Percentiles rank a stretch among this genome's conserved stretches.
These are phyloP conservation scores for Plectosphaerella cucumerina DNA, from an alignment of 2,329 filamentous ascomycete species.

Conservation along the genomic window DNA sequence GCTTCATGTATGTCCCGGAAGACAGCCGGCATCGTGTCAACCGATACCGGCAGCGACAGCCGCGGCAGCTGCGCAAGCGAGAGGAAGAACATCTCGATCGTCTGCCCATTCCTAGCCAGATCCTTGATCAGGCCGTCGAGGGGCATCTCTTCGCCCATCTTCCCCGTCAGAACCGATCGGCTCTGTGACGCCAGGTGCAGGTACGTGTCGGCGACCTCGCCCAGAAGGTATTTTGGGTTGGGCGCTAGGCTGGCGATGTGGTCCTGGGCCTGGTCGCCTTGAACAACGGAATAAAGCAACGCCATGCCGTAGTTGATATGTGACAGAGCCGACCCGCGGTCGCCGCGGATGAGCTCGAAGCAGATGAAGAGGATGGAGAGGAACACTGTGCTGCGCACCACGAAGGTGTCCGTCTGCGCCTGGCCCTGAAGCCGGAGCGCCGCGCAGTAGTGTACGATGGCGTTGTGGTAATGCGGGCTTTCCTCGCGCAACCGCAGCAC, in stretches of 20 bases:
- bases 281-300: constrained; percentile 7
- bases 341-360: constrained; percentile 35
- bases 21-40: constrained; percentile 25
- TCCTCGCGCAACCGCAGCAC: constrained; percentile 3
- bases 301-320: constrained; percentile 33
- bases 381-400: constrained; percentile 31
- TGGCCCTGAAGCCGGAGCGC: constrained; percentile 34
- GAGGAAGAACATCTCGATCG: constrained; percentile 9
- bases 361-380: constrained; percentile 36
- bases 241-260: constrained; percentile 10
- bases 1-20: constrained; percentile 29
- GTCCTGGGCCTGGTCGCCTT: constrained; percentile 1
- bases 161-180: constrained; percentile 7
- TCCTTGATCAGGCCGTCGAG: constrained; percentile 7
- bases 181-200: constrained; percentile 9
- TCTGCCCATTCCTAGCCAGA: constrained; percentile 6
- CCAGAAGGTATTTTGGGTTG: constrained; percentile 7
- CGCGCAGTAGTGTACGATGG: constrained; percentile 34
- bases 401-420: constrained; percentile 28
- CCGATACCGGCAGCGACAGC: not conserved
- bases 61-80: constrained; percentile 10
- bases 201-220: constrained; percentile 10
- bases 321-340: constrained; percentile 33
- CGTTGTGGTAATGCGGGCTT: constrained; percentile 28
- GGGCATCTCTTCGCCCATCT: constrained; percentile 4